Evolutionary conservation across 495 filamentous ascomycete genomes (phyloP).

Genomic region (Cercophora sp.): DNA sequence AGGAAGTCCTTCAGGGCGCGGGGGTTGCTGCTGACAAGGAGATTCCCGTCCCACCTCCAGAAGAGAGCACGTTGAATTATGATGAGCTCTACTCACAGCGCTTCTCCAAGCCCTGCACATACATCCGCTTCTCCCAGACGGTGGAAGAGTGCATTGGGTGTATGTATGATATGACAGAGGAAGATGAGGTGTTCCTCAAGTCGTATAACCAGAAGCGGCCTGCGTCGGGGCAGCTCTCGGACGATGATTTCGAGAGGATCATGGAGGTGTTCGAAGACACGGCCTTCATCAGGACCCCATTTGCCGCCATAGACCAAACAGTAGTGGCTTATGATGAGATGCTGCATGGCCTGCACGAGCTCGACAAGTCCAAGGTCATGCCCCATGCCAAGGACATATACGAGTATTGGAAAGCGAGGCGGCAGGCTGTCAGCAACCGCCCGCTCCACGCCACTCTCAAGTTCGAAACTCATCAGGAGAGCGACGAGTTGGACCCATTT

Average conservation of each 20-base stretch:
- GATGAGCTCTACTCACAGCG: constrained; percentile 75
- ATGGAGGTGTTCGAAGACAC: constrained; percentile 95
- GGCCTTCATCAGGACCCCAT: constrained; percentile 75
- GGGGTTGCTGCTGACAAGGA: constrained; percentile 65
- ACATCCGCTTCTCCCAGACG: constrained; percentile 96
- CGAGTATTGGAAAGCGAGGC: constrained; percentile 79
- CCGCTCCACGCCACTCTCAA: constrained; percentile 73
- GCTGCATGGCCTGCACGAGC: constrained; percentile 69
- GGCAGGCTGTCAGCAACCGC: constrained; percentile 60
- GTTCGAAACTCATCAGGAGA: constrained; percentile 88
- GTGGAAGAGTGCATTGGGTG: constrained; percentile 85
- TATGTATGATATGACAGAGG: constrained; percentile 87
- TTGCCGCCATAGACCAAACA: constrained; percentile 80
- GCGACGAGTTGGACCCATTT: constrained; percentile 93
- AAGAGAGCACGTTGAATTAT: constrained; percentile 78
- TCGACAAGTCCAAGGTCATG: constrained; percentile 59
- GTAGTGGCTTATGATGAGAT: constrained; percentile 77
- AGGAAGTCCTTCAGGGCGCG: constrained; percentile 80
- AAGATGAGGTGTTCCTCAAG: constrained; percentile 81
- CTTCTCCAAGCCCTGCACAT: constrained; percentile 81
- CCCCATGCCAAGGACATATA: constrained; percentile 82
- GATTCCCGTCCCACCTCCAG: constrained; percentile 78
- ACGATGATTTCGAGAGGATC: constrained; percentile 86
- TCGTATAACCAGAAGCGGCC: constrained; percentile 74
- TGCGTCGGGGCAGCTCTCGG: constrained; percentile 63